Percentiles rank a stretch among this genome's conserved stretches.
Conservation (phyloP, 371 early-diverging fungal species). For the Funneliformis caledonium region DNA sequence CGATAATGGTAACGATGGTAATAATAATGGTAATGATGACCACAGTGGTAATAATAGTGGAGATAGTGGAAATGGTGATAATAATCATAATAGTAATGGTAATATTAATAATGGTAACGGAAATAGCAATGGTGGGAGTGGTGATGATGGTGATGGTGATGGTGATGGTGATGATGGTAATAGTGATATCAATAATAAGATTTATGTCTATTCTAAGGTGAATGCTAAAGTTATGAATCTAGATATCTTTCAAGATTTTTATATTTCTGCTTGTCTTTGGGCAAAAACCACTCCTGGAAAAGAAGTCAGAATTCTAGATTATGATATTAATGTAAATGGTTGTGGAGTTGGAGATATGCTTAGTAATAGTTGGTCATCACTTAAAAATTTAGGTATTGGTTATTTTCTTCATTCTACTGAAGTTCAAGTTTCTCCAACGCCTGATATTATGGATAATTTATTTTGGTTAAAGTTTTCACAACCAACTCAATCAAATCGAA, state of each 20-base stretch:
- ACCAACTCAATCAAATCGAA: background rate
- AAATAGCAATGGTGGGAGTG: too few relatives aligned
- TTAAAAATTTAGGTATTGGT: background rate
- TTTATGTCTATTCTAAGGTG: background rate
- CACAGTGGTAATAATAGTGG: too few relatives aligned
- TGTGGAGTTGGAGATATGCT: background rate
- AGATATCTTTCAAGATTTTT: background rate
- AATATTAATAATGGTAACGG: too few relatives aligned
- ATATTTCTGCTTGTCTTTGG: background rate
- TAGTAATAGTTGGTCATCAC: background rate
- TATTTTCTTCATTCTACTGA: background rate
- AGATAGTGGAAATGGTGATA: too few relatives aligned
- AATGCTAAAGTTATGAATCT: background rate
- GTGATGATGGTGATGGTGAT: background rate
- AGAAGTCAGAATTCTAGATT: background rate
- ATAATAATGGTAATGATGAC: too few relatives aligned
- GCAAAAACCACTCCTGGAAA: background rate
- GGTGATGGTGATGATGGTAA: background rate
- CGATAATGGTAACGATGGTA: too few relatives aligned
- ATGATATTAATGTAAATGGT: background rate
- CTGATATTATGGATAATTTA: background rate
- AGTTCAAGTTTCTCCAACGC: background rate
- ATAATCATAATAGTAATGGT: too few relatives aligned
- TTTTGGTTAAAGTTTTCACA: background rate
- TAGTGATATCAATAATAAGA: background rate